These are phyloP conservation scores for Nephelium lappaceum DNA, from an alignment of 345 rosid genomes.

Conservation along the genomic window DNA sequence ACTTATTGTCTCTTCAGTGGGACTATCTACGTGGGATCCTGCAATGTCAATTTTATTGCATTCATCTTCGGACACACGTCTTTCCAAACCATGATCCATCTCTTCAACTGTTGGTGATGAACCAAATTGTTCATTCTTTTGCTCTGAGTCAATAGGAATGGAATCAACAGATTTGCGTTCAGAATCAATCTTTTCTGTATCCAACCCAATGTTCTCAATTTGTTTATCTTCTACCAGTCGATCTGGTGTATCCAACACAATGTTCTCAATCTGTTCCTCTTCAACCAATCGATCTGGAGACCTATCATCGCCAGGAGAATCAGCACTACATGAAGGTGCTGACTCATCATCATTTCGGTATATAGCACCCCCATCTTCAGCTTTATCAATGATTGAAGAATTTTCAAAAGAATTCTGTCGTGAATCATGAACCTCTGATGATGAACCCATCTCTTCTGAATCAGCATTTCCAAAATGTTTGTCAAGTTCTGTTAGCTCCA, in stretches of 20 bases:
- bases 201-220: slow-evolving; percentile 13
- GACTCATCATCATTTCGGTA: slow-evolving; percentile 22
- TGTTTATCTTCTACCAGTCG: slow-evolving; percentile 21
- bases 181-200: slow-evolving; percentile 26
- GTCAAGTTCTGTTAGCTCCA: slow-evolving; percentile 47
- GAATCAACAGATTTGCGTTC: slow-evolving; percentile 31
- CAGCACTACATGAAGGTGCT: slow-evolving; percentile 24
- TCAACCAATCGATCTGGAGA: slow-evolving; percentile 22
- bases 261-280: slow-evolving; percentile 20
- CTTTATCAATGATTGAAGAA: slow-evolving; percentile 33
- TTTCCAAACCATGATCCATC: slow-evolving; percentile 20
- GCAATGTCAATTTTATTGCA: slow-evolving; percentile 33
- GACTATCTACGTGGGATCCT: slow-evolving; percentile 39
- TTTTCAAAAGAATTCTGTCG: slow-evolving; percentile 22
- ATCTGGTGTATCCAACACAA: slow-evolving; percentile 3
- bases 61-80: slow-evolving; percentile 31
- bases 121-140: slow-evolving; percentile 39
- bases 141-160: slow-evolving; percentile 25
- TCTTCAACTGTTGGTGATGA: slow-evolving; percentile 41
- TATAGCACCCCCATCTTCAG: slow-evolving; percentile 31
- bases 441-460: slow-evolving; percentile 29
- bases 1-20: slow-evolving; percentile 30
- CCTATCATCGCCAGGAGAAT: slow-evolving; percentile 19
- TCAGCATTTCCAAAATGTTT: slow-evolving; percentile 32
- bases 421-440: slow-evolving; percentile 36